phyloP scores from a whole-genome alignment of 106 monocot species.

The Acorus gramineus region DNA sequence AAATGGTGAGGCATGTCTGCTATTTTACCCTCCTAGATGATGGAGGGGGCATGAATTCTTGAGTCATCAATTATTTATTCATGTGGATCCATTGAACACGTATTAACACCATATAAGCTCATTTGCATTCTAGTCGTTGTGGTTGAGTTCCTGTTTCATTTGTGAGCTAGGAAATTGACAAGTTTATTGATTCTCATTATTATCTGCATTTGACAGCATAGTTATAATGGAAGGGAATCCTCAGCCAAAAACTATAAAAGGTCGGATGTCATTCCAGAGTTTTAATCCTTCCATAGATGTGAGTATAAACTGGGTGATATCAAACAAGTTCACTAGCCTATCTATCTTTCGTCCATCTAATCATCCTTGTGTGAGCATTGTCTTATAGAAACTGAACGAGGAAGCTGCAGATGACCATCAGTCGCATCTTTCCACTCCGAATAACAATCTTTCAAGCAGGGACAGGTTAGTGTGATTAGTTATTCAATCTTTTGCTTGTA shows the following conservation, averaged over 20 bases:
- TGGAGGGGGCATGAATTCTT: too few species aligned
- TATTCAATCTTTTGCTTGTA: background rate
- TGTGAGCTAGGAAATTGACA: too few species aligned
- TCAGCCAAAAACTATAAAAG: slow-evolving; percentile 71
- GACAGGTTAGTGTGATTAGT: slow-evolving; percentile 35
- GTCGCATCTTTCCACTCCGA: slow-evolving; percentile 15
- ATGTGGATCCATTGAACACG: too few species aligned
- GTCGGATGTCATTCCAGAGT: slow-evolving; percentile 87
- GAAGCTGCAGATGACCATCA: slow-evolving; percentile 28
- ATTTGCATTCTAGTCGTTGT: too few species aligned
- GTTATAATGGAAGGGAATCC: slow-evolving; percentile 94
- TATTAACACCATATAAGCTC: too few species aligned
- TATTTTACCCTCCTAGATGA: too few species aligned
- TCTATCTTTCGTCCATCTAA: background rate
- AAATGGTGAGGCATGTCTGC: too few species aligned
- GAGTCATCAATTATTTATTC: too few species aligned
- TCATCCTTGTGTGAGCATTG: slow-evolving; percentile 6
- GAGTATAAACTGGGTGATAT: slow-evolving; percentile 14
- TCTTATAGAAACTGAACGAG: slow-evolving; percentile 76
- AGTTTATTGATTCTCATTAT: background rate
- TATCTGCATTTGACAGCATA: slow-evolving; percentile 36
- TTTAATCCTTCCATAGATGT: slow-evolving; percentile 95
- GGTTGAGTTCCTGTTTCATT: too few species aligned
- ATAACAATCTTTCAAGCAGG: slow-evolving; percentile 22
- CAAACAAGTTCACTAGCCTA: background rate